Base-by-base conservation (phyloP, 169 alveolate genomes). In the Plasmodium blacklocki region DNA sequence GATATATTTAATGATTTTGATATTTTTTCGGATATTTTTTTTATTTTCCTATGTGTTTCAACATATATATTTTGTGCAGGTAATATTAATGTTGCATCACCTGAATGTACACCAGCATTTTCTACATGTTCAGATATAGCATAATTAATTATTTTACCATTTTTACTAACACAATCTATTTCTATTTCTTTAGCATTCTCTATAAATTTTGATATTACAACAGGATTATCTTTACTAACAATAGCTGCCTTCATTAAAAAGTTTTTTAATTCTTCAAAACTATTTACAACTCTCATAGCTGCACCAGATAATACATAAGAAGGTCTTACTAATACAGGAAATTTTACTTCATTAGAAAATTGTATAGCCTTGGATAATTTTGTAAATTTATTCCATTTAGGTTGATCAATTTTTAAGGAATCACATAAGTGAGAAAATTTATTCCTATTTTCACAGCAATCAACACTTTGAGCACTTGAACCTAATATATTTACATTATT, bases 51-150 rank as follows among this genome's bases (percentile, higher is more conserved):
- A 85, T 95, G 97, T 3, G 98, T 96, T 73, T 96, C 98, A 63
- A 96, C 97, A 76, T 93, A 95, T 54, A 96, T 95, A 74, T 95
- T 95, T 91, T 96, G 98, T 14, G 97, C 98, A 12, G 98, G 98
- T 32, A 96, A 88, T 23, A 96, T 74, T 74, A 96, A 80, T 1
- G 97, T 95, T 23, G 98, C 98, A 83, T 96, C 98, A 3, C 98
- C 98, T 6, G 97, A 95, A 92, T 96, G 98, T n/a, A 94, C 80
- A 15, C 97, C 97, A 3, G 98, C 98, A 64, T 96, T 93, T 95
- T 96, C 97, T 45, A 96, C 97, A 88, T 96, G 98, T 93, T 96
- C 98, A 39, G 96, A 92, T 32, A 96, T 96, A 80, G 98, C 98
- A 60, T 95, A 96, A 91, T 96, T 96, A 59, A 96, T 88, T 18